Base-by-base conservation (phyloP, 2,329 filamentous ascomycete species). In the Calonectria pauciramosa region DNA sequence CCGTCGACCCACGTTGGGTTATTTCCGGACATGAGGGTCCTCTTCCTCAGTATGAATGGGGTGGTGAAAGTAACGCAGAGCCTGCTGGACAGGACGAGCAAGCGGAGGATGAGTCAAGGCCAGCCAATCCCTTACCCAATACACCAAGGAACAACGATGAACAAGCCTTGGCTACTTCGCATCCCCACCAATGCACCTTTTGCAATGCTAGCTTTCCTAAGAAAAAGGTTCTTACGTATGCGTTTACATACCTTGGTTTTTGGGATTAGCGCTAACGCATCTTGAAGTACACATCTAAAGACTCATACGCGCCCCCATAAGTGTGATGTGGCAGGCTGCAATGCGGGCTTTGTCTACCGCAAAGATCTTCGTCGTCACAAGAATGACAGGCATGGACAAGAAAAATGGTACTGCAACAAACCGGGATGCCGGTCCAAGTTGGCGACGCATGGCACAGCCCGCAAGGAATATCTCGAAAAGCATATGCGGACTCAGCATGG, bases 71-170 rank as follows among this genome's bases (percentile, higher is more conserved):
- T 20, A 38, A 26, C 20, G n/a, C 64, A 52, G 47, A 67, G 64
- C 64, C 64, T 67, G 47, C 64, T 67, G 64, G 64, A 67, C 64
- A 67, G 64, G 64, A 54, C 64, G 64, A 49, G 49, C 64, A 67
- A 52, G 64, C 51, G 34, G 64, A 67, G 64, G 30, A 52, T 26
- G 47, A 67, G 18, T 38, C 32, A 67, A 28, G 47, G 64, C 64
- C 64, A 28, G 64, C 44, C 32, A 38, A 59, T 59, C 13, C 32
- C n/a, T 36, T 59, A 23, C 54, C 54, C 1, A 18, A 59, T 9
- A 3, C n/a, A 36, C 7, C 32, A 38, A 36, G 54, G 3, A 59
- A 36, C 54, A 59, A 59, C 26, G 54, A 38, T 59, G 54, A 36
- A 38, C 54, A 59, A 59, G 54, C 32, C 54, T 23, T 59, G 54